Conservation (phyloP, 116 monocot species). For the Papilionanthe hybrid region DNA sequence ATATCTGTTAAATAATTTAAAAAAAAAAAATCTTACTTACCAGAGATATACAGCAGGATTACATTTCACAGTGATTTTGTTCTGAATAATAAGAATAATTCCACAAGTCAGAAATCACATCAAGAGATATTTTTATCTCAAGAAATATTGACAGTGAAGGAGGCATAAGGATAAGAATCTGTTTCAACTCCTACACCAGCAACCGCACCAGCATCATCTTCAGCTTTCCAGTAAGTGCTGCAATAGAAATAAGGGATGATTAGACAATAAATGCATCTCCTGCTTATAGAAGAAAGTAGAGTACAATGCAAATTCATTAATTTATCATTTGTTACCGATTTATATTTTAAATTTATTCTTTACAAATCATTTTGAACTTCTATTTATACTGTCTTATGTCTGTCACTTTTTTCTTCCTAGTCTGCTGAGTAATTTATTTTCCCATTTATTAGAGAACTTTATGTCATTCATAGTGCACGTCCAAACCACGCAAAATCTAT, state of each 20-base stretch:
- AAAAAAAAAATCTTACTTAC: not conserved
- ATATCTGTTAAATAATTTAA: not conserved
- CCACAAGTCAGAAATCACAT: not conserved
- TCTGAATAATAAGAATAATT: not conserved
- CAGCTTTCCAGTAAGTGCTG: conserved; percentile 83
- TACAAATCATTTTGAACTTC: no score
- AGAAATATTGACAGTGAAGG: conserved; percentile 78
- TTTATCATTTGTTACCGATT: no score
- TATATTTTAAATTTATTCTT: no score
- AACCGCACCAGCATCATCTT: conserved; percentile 57
- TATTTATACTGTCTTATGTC: no score
- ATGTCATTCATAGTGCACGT: no score
- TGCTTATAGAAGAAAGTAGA: not conserved
- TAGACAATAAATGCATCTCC: not conserved
- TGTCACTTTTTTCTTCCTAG: no score
- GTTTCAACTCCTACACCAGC: conserved; percentile 75
- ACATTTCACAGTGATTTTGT: not conserved
- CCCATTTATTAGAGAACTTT: no score
- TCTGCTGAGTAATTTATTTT: no score
- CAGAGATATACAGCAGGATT: not conserved
- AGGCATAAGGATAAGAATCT: conserved; percentile 81
- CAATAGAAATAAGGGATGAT: not conserved
- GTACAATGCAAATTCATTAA: not conserved
- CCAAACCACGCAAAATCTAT: no score
- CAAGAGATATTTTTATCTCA: conserved; percentile 12